phyloP scores from a whole-genome alignment of 1,284 basidiomycete species.

The Apiotrichum mycotoxinovorans region DNA sequence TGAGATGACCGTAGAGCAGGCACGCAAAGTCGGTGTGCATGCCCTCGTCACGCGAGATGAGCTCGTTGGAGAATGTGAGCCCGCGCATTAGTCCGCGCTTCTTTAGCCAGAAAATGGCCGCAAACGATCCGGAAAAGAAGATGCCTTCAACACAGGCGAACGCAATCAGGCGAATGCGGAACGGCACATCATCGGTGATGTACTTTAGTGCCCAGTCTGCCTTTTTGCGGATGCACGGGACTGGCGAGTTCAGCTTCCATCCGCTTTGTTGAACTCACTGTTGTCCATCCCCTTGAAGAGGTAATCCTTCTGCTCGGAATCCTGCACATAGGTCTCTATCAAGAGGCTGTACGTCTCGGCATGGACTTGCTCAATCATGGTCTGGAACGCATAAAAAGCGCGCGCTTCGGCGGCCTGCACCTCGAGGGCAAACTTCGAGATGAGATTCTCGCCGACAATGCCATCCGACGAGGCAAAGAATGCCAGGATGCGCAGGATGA shows the following conservation, averaged over 20 bases:
- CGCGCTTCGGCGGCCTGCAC: constrained; percentile 91
- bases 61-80: constrained; percentile 90
- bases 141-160: constrained; percentile 97
- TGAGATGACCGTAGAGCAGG: constrained; percentile 72
- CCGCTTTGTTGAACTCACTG: constrained; percentile 32
- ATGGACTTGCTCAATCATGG: constrained; percentile 79
- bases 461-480: constrained; percentile 91
- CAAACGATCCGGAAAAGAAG: constrained; percentile 91
- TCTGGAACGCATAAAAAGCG: constrained; percentile 96
- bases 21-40: constrained; percentile 80
- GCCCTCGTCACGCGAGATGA: constrained; percentile 94
- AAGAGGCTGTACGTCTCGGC: constrained; percentile 59
- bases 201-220: constrained; percentile 88
- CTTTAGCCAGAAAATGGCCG: constrained; percentile 98
- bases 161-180: constrained; percentile 83
- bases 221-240: constrained; percentile 72
- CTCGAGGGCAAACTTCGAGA: constrained; percentile 91
- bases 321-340: constrained; percentile 59
- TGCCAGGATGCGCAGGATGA: constrained; percentile 79
- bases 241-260: constrained; percentile 15
- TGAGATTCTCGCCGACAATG: constrained; percentile 89
- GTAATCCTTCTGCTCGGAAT: constrained; percentile 53
- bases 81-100: constrained; percentile 98
- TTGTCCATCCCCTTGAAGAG: constrained; percentile 58
- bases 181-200: constrained; percentile 72